These are phyloP conservation scores for Gossypium trilobum DNA, from an alignment of 441 rosid genomes.

Conservation along the genomic window DNA sequence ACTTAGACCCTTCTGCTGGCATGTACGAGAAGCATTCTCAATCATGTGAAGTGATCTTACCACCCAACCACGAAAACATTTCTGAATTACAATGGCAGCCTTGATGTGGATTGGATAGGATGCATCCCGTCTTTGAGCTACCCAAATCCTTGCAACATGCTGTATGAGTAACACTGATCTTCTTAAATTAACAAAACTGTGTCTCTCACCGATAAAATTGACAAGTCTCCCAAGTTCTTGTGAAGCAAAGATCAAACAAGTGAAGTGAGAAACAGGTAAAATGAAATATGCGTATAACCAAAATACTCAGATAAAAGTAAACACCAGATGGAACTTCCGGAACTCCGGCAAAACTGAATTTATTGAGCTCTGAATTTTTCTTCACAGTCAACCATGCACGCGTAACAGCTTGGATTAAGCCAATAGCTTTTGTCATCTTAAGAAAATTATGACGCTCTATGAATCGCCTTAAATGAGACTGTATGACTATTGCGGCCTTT, in stretches of 20 bases:
- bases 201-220: constrained; percentile 42
- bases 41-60: constrained; percentile 14
- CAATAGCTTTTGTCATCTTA: constrained; percentile 40
- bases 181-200: constrained; percentile 38
- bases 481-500: constrained; percentile 48
- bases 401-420: constrained; percentile 43
- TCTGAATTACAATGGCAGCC: constrained; percentile 26
- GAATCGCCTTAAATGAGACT: constrained; percentile 46
- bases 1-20: constrained; percentile 11
- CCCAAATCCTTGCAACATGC: constrained; percentile 49
- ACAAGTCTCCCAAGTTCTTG: constrained; percentile 30
- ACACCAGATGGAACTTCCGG: constrained; percentile 33
- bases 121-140: constrained; percentile 19
- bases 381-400: constrained; percentile 52
- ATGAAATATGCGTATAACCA: neutral
- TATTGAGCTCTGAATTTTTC: constrained; percentile 24
- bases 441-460: constrained; percentile 34
- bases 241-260: neutral
- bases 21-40: constrained; percentile 11
- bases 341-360: constrained; percentile 20
- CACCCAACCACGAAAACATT: constrained; percentile 24
- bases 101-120: constrained; percentile 17
- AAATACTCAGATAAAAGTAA: neutral
- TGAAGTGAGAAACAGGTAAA: neutral
- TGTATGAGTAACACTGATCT: constrained; percentile 45